Evolutionary conservation across 2,329 filamentous ascomycete genomes (phyloP), one percentile per base, ranked within the genome.

Genomic region (Botryosphaeria dothidea): DNA sequence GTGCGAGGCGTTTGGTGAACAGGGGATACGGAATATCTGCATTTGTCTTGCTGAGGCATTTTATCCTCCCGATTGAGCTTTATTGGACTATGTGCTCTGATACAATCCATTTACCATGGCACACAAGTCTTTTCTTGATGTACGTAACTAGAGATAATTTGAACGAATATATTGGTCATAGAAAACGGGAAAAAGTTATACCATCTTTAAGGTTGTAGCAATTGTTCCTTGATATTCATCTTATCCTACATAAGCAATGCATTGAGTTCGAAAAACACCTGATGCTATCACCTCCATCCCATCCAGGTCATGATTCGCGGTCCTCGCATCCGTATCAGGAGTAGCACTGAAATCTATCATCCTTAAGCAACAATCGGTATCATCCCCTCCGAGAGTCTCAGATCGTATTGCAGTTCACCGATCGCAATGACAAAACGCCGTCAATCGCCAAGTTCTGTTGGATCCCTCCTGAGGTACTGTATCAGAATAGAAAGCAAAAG

Each of bases 221-320:
- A 25, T 7, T 43, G 25, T 21, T 43, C 21, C 25, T 29, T 43
- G 25, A n/a, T 45, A 27, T 27, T 17, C 31, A 21, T 41, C 54
- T 36, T 58, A 58, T 58, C 54, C 21, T 58, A 58, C 54, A 58
- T 41, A 45, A 45, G 19, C 11, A 25, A 58, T 58, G 54, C 54
- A 43, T 29, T 5, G 54, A 11, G 15, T 17, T 15, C 17, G 13
- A 43, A 49, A 17, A 49, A 17, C 13, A 31, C 46, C 46, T 52
- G 29, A 27, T 45, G 36, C 15, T n/a, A 9, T 27, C 25, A n/a
- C 25, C 11, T 29, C 23, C 54, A n/a, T 31, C 23, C 36, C 8
- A n/a, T n/a, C 23, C 17, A 52, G 48, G 49, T 31, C 19, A 21
- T 34, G 31, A 11, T n/a, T n/a, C 31, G 31, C 15, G 17, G 8